These are phyloP conservation scores for Aurifilum marmelostoma DNA, from an alignment of 2,329 filamentous ascomycete species.

Conservation along the genomic window DNA sequence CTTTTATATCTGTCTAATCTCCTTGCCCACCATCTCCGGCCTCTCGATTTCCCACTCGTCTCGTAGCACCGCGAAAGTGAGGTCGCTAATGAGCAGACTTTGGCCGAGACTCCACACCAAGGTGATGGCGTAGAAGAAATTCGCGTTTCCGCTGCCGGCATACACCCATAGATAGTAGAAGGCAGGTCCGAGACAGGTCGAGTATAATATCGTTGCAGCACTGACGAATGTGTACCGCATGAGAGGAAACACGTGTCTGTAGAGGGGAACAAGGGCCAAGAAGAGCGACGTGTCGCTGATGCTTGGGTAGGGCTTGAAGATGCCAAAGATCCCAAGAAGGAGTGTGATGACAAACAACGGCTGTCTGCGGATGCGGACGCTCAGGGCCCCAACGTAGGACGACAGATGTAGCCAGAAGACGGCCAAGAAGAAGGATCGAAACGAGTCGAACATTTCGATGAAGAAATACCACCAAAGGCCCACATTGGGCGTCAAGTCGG, in stretches of 20 bases:
- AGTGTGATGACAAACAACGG: slow-evolving; percentile 84
- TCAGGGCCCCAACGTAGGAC: slow-evolving; percentile 85
- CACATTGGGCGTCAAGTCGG: slow-evolving; percentile 91
- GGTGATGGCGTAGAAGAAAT: slow-evolving; percentile 99
- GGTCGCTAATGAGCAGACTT: slow-evolving; percentile 83
- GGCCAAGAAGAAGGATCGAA: slow-evolving; percentile 93
- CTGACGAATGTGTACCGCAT: slow-evolving; percentile 94
- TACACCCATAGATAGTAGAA: slow-evolving; percentile 99
- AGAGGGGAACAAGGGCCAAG: slow-evolving; percentile 79
- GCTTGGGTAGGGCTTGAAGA: slow-evolving; percentile 97
- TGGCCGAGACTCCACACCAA: slow-evolving; percentile 95
- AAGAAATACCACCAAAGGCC: slow-evolving; percentile 99
- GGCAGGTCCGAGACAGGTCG: slow-evolving; percentile 84
- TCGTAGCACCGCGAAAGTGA: slow-evolving; percentile 83
- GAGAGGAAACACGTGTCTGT: slow-evolving; percentile 88
- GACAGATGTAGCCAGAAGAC: slow-evolving; percentile 97
- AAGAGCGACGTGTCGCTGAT: slow-evolving; percentile 89
- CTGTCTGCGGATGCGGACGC: slow-evolving; percentile 79
- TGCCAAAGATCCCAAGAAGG: slow-evolving; percentile 85
- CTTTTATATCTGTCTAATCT: slow-evolving; percentile 72
- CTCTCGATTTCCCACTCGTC: slow-evolving; percentile 94
- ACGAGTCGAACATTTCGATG: slow-evolving; percentile 98
- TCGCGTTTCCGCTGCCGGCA: slow-evolving; percentile 94
- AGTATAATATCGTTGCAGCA: slow-evolving; percentile 81
- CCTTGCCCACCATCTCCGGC: slow-evolving; percentile 87